Conservation (phyloP, 2,329 filamentous ascomycete species). For the Sarocladium strictum region DNA sequence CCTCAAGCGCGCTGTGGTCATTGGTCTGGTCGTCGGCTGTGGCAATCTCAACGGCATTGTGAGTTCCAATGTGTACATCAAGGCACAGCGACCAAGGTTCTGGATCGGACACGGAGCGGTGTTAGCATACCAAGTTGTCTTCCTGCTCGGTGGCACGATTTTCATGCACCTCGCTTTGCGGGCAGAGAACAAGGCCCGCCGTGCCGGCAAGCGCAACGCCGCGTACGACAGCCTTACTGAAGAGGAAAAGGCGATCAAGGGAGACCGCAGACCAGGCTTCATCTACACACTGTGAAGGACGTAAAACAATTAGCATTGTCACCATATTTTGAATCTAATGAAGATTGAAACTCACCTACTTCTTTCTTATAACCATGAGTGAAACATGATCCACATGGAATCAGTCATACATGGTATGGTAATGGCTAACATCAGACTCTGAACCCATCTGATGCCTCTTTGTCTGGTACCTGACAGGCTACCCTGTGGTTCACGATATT, state of each 20-base stretch:
- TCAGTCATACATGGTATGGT: too few relatives aligned
- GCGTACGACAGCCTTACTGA: slow-evolving; percentile 49
- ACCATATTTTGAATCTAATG: too few relatives aligned
- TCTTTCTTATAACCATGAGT: too few relatives aligned
- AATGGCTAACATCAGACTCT: too few relatives aligned
- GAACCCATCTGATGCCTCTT: too few relatives aligned
- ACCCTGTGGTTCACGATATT: too few relatives aligned
- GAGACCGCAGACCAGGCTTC: slow-evolving; percentile 42
- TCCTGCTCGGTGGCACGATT: slow-evolving; percentile 57
- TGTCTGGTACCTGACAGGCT: too few relatives aligned
- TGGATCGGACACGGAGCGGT: slow-evolving; percentile 54
- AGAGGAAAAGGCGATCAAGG: slow-evolving; percentile 49
- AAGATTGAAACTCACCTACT: too few relatives aligned
- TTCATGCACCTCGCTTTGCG: slow-evolving; percentile 53
- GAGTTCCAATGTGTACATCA: slow-evolving; percentile 56
- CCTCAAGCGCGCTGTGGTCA: slow-evolving; percentile 48
- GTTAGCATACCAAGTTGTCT: slow-evolving; percentile 57
- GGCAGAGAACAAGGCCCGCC: slow-evolving; percentile 54
- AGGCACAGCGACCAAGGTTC: slow-evolving; percentile 22
- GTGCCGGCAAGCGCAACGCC: slow-evolving; percentile 48
- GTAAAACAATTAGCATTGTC: too few relatives aligned
- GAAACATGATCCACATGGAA: too few relatives aligned
- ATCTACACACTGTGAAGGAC: slow-evolving; percentile 26
- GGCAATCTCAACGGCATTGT: slow-evolving; percentile 68
- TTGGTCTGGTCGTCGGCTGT: slow-evolving; percentile 56